A percentile compares a stretch with the other conserved stretches of the same genome.
Evolutionary conservation across 1,139 yeast species (phyloP).

Genomic region (Lizanozyma gosingica): DNA sequence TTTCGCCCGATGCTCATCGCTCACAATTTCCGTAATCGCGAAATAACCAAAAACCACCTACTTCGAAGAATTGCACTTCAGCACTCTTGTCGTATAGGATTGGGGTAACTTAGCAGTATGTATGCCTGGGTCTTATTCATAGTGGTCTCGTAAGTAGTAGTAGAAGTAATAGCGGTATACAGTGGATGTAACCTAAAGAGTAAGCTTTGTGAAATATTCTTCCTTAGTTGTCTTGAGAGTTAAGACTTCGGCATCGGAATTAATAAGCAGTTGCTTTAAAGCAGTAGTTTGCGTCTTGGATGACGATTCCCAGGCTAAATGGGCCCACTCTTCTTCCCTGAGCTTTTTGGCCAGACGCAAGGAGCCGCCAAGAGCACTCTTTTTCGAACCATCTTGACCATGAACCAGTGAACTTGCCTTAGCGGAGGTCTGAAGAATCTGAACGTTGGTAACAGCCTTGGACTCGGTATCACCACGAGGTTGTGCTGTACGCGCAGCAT

Average conservation of each 20-base stretch:
- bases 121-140: no score
- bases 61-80: no score
- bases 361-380: conserved; percentile 72
- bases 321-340: conserved; percentile 60
- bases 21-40: no score
- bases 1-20: neutral
- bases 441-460: conserved; percentile 25
- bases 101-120: no score
- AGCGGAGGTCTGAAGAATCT: conserved; percentile 35
- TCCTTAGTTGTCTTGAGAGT: conserved; percentile 20
- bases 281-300: conserved; percentile 26
- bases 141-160: no score
- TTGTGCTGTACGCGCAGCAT: conserved; percentile 21
- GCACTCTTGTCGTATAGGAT: no score
- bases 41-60: no score
- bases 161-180: no score
- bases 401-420: conserved; percentile 45
- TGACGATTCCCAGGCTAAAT: conserved; percentile 39
- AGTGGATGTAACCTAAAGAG: no score
- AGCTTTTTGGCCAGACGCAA: conserved; percentile 62
- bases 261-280: conserved; percentile 19
- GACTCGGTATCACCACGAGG: conserved; percentile 22
- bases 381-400: conserved; percentile 70
- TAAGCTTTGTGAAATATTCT: conserved; percentile 15
- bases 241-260: conserved; percentile 16